Conservation (phyloP, 495 filamentous ascomycete genomes). For the Tuber melanosporum region DNA sequence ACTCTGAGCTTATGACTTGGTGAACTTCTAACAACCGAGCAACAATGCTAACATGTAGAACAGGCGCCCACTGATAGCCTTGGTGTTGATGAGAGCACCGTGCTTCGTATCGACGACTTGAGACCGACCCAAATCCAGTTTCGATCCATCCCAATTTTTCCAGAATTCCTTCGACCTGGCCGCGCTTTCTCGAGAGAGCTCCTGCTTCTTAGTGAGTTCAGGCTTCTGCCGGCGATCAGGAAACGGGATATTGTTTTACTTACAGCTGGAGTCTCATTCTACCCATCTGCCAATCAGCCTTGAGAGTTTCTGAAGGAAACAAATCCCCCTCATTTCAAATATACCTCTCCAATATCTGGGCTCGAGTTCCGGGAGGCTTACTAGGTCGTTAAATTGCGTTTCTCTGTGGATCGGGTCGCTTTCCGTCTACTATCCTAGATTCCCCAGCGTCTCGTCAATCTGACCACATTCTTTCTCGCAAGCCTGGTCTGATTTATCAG, state of each 20-base stretch:
- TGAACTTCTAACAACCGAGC: background rate
- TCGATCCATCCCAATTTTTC: slow-evolving; percentile 35
- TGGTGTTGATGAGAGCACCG: background rate
- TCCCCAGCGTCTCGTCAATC: slow-evolving; percentile 8
- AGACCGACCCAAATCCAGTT: slow-evolving; percentile 6
- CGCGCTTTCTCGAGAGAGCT: slow-evolving; percentile 31
- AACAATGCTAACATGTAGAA: background rate
- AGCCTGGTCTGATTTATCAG: slow-evolving; percentile 34
- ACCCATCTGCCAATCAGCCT: slow-evolving; percentile 19
- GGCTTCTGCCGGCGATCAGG: slow-evolving; percentile 27
- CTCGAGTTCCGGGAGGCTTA: slow-evolving; percentile 20
- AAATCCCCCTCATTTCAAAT: slow-evolving; percentile 11
- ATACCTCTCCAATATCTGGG: slow-evolving; percentile 17
- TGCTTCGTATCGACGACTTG: background rate
- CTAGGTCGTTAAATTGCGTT: slow-evolving; percentile 25
- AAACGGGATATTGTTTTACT: slow-evolving; percentile 28
- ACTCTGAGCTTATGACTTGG: background rate
- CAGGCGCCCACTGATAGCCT: background rate
- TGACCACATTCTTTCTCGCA: slow-evolving; percentile 27
- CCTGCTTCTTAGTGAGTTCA: slow-evolving; percentile 31
- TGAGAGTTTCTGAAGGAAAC: slow-evolving; percentile 8
- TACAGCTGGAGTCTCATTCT: slow-evolving; percentile 22
- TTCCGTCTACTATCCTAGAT: background rate
- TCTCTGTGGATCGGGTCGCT: slow-evolving; percentile 29
- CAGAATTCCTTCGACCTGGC: slow-evolving; percentile 33